Percentiles rank a stretch among this genome's conserved stretches.
Conservation (phyloP, 768 basidiomycete genomes). For the Termitomyces sp. region DNA sequence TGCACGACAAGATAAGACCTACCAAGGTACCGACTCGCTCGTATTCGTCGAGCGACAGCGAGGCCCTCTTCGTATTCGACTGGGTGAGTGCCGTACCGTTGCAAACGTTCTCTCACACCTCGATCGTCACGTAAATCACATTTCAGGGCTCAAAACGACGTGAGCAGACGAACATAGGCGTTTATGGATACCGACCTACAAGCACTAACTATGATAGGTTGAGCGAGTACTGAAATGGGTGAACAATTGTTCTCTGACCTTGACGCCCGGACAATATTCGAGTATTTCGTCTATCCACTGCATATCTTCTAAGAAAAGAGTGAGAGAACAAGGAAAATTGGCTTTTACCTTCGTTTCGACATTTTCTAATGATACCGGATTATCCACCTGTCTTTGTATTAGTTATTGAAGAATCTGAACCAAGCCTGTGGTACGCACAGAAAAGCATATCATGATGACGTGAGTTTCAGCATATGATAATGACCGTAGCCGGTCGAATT, state of each 20-base stretch:
- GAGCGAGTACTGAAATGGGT: constrained; percentile 4
- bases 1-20: constrained; percentile 17
- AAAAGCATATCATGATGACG: constrained; percentile 95
- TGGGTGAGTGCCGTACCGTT: constrained; percentile 60
- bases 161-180: background rate
- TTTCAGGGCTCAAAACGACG: constrained; percentile 66
- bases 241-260: constrained; percentile 41
- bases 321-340: background rate
- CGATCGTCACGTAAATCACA: constrained; percentile 91
- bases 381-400: constrained; percentile 61
- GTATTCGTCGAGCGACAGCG: constrained; percentile 82
- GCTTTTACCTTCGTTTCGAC: constrained; percentile 78
- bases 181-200: constrained; percentile 58
- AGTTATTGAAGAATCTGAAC: constrained; percentile 10
- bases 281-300: constrained; percentile 94
- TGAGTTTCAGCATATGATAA: constrained; percentile 97
- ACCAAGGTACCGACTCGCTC: constrained; percentile 92
- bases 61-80: constrained; percentile 93
- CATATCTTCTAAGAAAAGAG: background rate
- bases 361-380: constrained; percentile 92
- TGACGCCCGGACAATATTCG: constrained; percentile 93
- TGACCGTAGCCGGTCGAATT: constrained; percentile 90
- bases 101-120: constrained; percentile 63
- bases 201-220: constrained; percentile 59
- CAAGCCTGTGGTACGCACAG: constrained; percentile 42